A percentile compares a stretch with the other conserved stretches of the same genome.
Conservation (phyloP, 305 asterid species). For the Fraxinus floribunda region DNA sequence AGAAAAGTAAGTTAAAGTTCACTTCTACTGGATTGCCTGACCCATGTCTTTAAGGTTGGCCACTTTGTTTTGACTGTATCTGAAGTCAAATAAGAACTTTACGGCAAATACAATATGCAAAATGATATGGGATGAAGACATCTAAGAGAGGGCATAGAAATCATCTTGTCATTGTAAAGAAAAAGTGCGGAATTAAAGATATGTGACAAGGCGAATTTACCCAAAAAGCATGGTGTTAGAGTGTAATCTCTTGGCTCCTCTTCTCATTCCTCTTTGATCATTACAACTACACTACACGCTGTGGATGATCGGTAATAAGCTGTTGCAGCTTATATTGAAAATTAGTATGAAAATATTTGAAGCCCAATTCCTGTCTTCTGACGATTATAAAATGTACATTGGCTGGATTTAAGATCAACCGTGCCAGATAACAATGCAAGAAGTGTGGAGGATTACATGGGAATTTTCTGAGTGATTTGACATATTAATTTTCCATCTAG, state of each 20-base stretch:
- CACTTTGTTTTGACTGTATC: neutral
- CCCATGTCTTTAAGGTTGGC: neutral
- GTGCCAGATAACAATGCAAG: neutral
- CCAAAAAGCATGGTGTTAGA: neutral
- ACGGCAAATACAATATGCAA: neutral
- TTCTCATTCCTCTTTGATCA: neutral
- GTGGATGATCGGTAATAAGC: neutral
- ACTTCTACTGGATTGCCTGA: neutral
- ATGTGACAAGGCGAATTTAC: neutral
- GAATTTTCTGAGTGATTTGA: neutral
- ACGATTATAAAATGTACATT: neutral
- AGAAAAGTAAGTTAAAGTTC: constrained; percentile 8
- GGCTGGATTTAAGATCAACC: neutral
- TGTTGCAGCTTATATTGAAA: neutral
- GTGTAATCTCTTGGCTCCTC: neutral
- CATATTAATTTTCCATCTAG: neutral
- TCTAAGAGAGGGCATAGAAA: neutral
- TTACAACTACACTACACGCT: neutral
- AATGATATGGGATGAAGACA: neutral
- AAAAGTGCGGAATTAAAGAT: neutral
- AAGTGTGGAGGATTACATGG: too few relatives aligned
- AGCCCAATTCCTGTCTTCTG: neutral
- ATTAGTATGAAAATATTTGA: neutral
- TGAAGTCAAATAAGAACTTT: neutral
- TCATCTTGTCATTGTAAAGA: neutral